These are phyloP conservation scores for Leccinum olivaceopallidum DNA, from an alignment of 768 basidiomycete species.

Conservation along the genomic window DNA sequence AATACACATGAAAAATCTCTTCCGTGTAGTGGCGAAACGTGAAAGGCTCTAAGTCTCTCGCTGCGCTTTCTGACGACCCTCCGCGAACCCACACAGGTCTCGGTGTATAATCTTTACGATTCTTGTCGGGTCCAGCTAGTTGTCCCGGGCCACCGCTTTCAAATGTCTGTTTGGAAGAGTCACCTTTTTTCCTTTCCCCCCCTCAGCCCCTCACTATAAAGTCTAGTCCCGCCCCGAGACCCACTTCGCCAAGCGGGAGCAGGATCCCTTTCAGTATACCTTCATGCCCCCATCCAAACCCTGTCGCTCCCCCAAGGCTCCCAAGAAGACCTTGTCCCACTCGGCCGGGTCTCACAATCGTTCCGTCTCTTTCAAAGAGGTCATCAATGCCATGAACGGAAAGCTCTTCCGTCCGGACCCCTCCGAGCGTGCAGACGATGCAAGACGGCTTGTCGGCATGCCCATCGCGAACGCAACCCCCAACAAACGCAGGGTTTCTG, in stretches of 20 bases:
- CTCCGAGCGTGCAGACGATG: slow-evolving; percentile 33
- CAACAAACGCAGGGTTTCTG: slow-evolving; percentile 22
- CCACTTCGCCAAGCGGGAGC: slow-evolving; percentile 16
- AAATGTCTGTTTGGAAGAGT: no score
- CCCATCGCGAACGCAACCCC: slow-evolving; percentile 15
- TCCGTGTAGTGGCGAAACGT: no score
- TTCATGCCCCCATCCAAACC: slow-evolving; percentile 30
- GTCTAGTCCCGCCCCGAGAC: slow-evolving; percentile 20
- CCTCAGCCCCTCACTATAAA: slow-evolving; percentile 4
- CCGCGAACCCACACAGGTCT: no score
- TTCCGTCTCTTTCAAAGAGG: slow-evolving; percentile 55
- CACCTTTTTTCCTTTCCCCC: no score
- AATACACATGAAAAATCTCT: no score
- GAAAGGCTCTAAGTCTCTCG: no score
- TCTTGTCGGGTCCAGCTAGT: no score
- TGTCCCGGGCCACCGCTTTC: no score
- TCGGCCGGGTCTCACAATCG: slow-evolving; percentile 28
- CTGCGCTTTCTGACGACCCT: no score
- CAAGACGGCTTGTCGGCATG: slow-evolving; percentile 30
- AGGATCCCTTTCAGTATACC: slow-evolving; percentile 34
- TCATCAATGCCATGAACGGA: slow-evolving; percentile 58
- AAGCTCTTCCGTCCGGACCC: slow-evolving; percentile 50
- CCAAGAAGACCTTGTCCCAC: slow-evolving; percentile 7
- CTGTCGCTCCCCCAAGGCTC: slow-evolving; percentile 17
- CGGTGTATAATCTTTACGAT: no score